Base-by-base conservation (phyloP, 108 stramenopile species). In the Cylindrotheca fusiformis region DNA sequence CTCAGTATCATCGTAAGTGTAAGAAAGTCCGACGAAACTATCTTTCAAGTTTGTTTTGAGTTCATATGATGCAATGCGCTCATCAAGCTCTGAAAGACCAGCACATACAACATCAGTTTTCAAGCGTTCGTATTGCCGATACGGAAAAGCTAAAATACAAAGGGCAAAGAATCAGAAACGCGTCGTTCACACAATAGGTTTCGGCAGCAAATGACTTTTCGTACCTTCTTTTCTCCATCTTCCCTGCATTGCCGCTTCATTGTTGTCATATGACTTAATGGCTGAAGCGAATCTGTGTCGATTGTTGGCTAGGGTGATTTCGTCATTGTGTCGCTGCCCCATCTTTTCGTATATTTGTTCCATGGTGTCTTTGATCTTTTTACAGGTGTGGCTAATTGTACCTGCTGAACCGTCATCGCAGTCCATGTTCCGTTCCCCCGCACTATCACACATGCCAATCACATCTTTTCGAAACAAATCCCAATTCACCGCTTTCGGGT, bases 1-100 rank as follows among this genome's bases (percentile, higher is more conserved):
- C 6, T 84, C 87, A 30, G 78, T 84, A 32, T 91, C 93, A 65
- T 87, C 82, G 54, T 87, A 90, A 4, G 71, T 85, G 75, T 94
- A 90, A 1, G 85, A 71, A 23, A 88, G 55, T 50, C 89, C 89
- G 49, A 94, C 78, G 63, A 94, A 94, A 50, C 83, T 84, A 32
- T 90, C 87, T 8, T 68, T 68, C 32, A 94, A 60, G 51, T 51
- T 83, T 0, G 89, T 94, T 58, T 69, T 74, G 20, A 88, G 66
- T 49, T 94, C 92, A 57, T 90, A 85, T 28, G 76, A 68, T 28
- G 92, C 92, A 63, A 77, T 82, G 10, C 76, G 68, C 58, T 90
- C 83, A 70, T 94, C 93, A n/a, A 85, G 56, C 20, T 78, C 64
- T 10, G 87, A 88, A 8, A 94, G 71, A 10, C 90, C 90, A 50